Evolutionary conservation across 192 early-diverging fungal species (phyloP), one percentile per base, ranked within the genome.

Genomic region (Linnemannia zychae): DNA sequence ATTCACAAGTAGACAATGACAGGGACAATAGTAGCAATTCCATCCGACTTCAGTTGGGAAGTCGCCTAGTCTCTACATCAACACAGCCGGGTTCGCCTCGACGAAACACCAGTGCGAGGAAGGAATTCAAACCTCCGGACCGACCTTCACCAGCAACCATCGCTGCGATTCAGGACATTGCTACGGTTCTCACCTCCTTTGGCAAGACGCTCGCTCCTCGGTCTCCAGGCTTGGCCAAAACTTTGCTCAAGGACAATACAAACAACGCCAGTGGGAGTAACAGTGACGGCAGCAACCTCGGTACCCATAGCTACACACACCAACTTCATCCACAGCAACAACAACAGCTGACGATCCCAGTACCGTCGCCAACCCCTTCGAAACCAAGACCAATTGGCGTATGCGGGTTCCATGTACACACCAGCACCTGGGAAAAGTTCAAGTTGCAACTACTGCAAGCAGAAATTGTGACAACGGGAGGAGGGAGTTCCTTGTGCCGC

Each of bases 351-450:
- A 31, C 28, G 60, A 50, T 33, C 5, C 4, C 47, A 44, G 18
- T 33, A 24, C 11, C 28, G 11, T 24, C 57, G 22, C 13, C 48
- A n/a, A 4, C 67, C 11, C 28, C 67, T 15, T 7, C 77, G 15
- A 67, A 53, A 34, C 44, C 16, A 9, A 49, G n/a, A n/a, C 73
- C 68, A 34, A 66, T n/a, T 2, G 28, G 72, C 22, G 68, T 81
- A 4, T 81, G 79, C 66, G 79, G 79, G 16, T 81, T 81, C 67
- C 79, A 81, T 75, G 40, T 81, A 44, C 79, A 81, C 37, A 24
- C 50, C 17, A 20, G 12, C 22, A 38, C 52, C 44, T 81, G 79
- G 79, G 67, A 67, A 20, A 11, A 4, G 38, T 81, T 81, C 52
- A 75, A 75, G 50, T 5, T 17, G 36, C 73, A 60, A 1, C 57